phyloP scores from a whole-genome alignment of 2,329 filamentous ascomycete genomes.

The Sphaerulina populicola region DNA sequence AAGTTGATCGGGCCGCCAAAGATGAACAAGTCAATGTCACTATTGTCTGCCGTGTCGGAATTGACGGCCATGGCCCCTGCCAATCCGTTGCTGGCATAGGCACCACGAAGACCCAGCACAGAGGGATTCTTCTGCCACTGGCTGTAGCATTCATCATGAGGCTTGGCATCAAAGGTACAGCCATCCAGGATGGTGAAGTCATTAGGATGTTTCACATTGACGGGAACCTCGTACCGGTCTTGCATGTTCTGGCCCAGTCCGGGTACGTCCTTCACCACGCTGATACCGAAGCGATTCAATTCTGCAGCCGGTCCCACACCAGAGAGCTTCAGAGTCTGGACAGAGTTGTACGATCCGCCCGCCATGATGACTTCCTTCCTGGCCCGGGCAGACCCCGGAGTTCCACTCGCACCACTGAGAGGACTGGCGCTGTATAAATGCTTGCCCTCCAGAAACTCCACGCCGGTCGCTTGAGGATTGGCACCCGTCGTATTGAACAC shows the following conservation, averaged over 20 bases:
- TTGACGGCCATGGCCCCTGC: conserved; percentile 42
- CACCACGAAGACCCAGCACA: conserved; percentile 33
- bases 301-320: conserved; percentile 51
- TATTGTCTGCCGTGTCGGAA: conserved; percentile 35
- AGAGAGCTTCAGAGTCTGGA: conserved; percentile 56
- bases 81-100: conserved; percentile 46
- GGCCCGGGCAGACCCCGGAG: conserved; percentile 35
- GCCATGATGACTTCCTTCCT: conserved; percentile 37
- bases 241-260: conserved; percentile 57
- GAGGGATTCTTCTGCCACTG: conserved; percentile 36
- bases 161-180: conserved; percentile 32
- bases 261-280: conserved; percentile 47
- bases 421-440: conserved; percentile 36
- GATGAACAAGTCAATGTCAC: conserved; percentile 47
- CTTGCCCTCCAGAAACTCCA: conserved; percentile 36
- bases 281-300: conserved; percentile 47
- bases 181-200: conserved; percentile 35
- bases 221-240: conserved; percentile 51
- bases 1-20: conserved; percentile 50
- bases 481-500: conserved; percentile 51
- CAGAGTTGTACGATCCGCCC: conserved; percentile 52
- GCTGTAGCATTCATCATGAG: conserved; percentile 36
- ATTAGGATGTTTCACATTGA: conserved; percentile 39
- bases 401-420: conserved; percentile 30
- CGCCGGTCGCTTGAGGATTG: conserved; percentile 40